Percentiles rank a stretch among this genome's conserved stretches.
These are phyloP conservation scores for Nicotiana sylvestris DNA, from an alignment of 257 asterid species.

Conservation along the genomic window DNA sequence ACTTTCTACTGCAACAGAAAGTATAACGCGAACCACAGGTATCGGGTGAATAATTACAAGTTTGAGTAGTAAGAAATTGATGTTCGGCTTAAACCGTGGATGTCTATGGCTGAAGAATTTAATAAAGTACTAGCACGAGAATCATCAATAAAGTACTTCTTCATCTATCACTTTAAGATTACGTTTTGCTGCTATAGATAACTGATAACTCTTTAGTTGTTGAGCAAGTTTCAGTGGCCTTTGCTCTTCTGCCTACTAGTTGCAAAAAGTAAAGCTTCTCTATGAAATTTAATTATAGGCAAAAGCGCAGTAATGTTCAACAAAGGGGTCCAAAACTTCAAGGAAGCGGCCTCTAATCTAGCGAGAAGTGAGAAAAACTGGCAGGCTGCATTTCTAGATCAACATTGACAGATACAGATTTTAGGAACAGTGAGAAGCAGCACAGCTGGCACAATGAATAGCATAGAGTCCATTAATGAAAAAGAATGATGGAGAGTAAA, in stretches of 20 bases:
- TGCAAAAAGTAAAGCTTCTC: background rate
- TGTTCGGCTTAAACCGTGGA: background rate
- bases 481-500: conserved; percentile 13
- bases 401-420: conserved; percentile 16
- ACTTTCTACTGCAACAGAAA: background rate
- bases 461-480: conserved; percentile 22
- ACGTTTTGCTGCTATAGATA: background rate
- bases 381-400: background rate
- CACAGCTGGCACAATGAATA: conserved; percentile 39
- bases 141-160: background rate
- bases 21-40: background rate
- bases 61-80: background rate
- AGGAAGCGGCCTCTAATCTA: conserved; percentile 9
- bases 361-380: background rate
- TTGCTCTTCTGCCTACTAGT: background rate
- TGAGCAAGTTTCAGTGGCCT: background rate
- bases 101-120: background rate
- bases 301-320: background rate
- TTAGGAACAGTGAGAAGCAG: conserved; percentile 23
- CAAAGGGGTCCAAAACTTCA: conserved; percentile 1
- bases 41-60: background rate
- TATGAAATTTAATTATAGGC: background rate
- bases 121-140: background rate
- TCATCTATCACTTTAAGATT: background rate
- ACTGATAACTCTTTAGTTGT: background rate